Conservation (phyloP, 768 basidiomycete genomes). For the Nidula microcarpa region DNA sequence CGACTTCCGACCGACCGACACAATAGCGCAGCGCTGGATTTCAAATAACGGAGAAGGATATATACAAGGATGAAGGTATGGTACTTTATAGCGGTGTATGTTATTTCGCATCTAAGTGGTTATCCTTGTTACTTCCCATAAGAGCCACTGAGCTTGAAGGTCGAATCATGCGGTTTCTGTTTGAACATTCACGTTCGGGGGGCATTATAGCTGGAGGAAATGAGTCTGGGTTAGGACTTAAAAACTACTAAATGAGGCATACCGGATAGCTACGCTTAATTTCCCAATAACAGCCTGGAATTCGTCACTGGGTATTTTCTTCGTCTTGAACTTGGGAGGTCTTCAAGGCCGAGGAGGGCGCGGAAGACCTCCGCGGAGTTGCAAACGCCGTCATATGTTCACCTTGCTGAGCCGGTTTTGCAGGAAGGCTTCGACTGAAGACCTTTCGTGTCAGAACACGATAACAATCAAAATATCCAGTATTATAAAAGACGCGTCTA, state of each 20-base stretch:
- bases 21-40: too few relatives aligned
- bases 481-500: too few relatives aligned
- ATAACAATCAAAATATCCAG: background rate
- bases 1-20: too few relatives aligned
- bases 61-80: too few relatives aligned
- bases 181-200: slow-evolving; percentile 20
- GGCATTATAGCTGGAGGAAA: too few relatives aligned
- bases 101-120: too few relatives aligned
- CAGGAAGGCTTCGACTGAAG: slow-evolving; percentile 49
- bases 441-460: too few relatives aligned
- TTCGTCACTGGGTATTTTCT: slow-evolving; percentile 35
- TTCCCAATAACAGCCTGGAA: slow-evolving; percentile 31
- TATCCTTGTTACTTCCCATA: too few relatives aligned
- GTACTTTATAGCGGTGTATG: too few relatives aligned
- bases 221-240: background rate
- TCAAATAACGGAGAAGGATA: too few relatives aligned
- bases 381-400: slow-evolving; percentile 51
- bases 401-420: slow-evolving; percentile 42
- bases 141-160: slow-evolving; percentile 54
- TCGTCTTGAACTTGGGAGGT: slow-evolving; percentile 46
- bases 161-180: slow-evolving; percentile 38
- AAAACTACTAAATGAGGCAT: slow-evolving; percentile 29
- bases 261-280: slow-evolving; percentile 18
- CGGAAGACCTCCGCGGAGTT: slow-evolving; percentile 45
- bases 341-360: slow-evolving; percentile 33